Evolutionary conservation across 2,329 filamentous ascomycete genomes (phyloP).

Genomic region (Hypoxylon rubiginosum): DNA sequence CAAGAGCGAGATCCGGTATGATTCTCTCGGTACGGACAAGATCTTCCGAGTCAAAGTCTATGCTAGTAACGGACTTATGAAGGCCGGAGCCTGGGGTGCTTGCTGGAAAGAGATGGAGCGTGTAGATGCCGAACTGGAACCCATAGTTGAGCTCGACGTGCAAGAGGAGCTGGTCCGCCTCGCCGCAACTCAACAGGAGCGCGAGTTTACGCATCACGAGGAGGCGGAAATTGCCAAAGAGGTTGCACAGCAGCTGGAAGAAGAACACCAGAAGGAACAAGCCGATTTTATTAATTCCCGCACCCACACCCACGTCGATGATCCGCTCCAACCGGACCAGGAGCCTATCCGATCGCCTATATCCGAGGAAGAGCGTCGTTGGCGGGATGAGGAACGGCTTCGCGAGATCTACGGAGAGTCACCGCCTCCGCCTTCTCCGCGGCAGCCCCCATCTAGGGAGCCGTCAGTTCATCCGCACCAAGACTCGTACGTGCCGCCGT

Average conservation of each 20-base stretch:
- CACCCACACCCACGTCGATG: conserved; percentile 64
- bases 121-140: conserved; percentile 93
- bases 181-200: conserved; percentile 60
- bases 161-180: conserved; percentile 73
- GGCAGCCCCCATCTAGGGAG: conserved; percentile 25
- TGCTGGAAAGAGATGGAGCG: conserved; percentile 99
- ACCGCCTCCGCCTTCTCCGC: conserved; percentile 41
- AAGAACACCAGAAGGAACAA: conserved; percentile 50
- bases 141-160: conserved; percentile 73
- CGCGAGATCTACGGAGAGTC: conserved; percentile 65
- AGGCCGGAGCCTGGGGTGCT: conserved; percentile 89
- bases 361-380: conserved; percentile 47
- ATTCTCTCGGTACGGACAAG: conserved; percentile 66
- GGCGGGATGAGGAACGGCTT: conserved; percentile 63
- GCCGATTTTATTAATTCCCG: conserved; percentile 52
- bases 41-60: conserved; percentile 89
- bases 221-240: conserved; percentile 53
- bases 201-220: conserved; percentile 51
- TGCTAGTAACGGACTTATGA: conserved; percentile 95
- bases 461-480: conserved; percentile 38
- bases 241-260: conserved; percentile 50
- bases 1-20: conserved; percentile 67
- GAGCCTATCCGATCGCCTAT: conserved; percentile 44
- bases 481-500: conserved; percentile 47
- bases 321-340: conserved; percentile 19